Percentiles rank a stretch among this genome's conserved stretches.
Conservation (phyloP, 805 yeast genomes). For the Pichia paraexigua region DNA sequence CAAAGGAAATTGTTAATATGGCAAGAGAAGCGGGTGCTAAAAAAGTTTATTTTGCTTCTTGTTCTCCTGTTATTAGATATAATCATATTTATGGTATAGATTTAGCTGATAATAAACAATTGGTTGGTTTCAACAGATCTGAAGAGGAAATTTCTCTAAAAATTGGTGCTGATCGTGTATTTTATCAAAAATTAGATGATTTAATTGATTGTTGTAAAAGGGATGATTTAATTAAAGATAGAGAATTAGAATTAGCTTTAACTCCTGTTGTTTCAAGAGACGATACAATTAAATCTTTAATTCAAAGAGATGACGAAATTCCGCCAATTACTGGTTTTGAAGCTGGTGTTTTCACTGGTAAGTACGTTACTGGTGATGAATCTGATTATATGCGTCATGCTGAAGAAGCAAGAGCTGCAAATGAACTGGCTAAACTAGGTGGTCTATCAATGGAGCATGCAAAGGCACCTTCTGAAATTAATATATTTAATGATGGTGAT, state of each 20-base stretch:
- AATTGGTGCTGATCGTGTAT: slow-evolving; percentile 86
- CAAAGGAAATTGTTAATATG: slow-evolving; percentile 93
- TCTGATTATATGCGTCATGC: slow-evolving; percentile 72
- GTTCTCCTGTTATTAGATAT: slow-evolving; percentile 95
- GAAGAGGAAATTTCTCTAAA: slow-evolving; percentile 68
- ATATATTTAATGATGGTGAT: slow-evolving; percentile 52
- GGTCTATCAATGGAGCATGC: slow-evolving; percentile 45
- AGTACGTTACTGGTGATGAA: slow-evolving; percentile 91
- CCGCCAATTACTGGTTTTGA: slow-evolving; percentile 59
- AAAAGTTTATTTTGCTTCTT: slow-evolving; percentile 91
- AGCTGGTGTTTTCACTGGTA: slow-evolving; percentile 94
- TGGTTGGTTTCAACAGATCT: slow-evolving; percentile 77
- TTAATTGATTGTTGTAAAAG: slow-evolving; percentile 66
- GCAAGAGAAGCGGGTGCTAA: slow-evolving; percentile 98
- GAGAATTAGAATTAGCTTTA: slow-evolving; percentile 27
- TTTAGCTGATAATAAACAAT: slow-evolving; percentile 87
- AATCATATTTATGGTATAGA: slow-evolving; percentile 98
- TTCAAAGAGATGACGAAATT: slow-evolving; percentile 13
- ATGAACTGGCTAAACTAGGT: slow-evolving; percentile 34
- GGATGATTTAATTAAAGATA: slow-evolving; percentile 24
- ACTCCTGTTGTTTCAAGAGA: slow-evolving; percentile 30
- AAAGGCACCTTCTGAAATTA: slow-evolving; percentile 67
- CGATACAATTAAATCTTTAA: slow-evolving; percentile 22
- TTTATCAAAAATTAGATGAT: slow-evolving; percentile 81
- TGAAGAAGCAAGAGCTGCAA: slow-evolving; percentile 74